Evolutionary conservation across 495 filamentous ascomycete genomes (phyloP), one percentile per base, ranked within the genome.

Genomic region (Penicillium canescens): DNA sequence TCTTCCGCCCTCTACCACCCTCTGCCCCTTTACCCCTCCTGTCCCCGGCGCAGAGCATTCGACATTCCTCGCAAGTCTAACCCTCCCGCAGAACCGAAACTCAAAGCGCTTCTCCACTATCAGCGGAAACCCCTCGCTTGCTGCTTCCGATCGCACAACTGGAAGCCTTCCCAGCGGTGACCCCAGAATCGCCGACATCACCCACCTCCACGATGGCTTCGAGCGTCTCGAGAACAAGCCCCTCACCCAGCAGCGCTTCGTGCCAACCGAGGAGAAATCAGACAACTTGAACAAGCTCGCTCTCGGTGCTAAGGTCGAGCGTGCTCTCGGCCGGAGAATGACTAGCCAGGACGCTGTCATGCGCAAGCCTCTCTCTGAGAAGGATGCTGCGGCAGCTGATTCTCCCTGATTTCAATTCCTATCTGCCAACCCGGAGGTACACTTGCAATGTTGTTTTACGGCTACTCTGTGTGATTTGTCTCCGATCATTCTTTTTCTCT

Each of bases 211-310:
- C 57, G 86, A 89, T 51, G 87, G 89, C 37, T 80, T 98, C 43
- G 86, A 92, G 52, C 91, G 94, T 55, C 84, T 98, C 60, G 91
- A 97, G 68, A 93, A 96, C 79, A 91, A 90, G 68, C 89, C 86
- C 24, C 83, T 97, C 28, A 74, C 81, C 55, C 79, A 85, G 54
- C 94, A 98, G 75, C 88, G 94, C 54, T 96, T 96, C 65, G 81
- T 86, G 42, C 85, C 91, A 20, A 89, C 78, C 53, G 78, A 83
- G 35, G 85, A 96, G 72, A 96, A 98, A 80, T 85, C 78, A 44
- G 90, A 89, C 56, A 88, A 89, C 68, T 71, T 96, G 63, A 89
- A 86, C 72, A 96, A 96, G 73, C 77, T 98, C 51, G 93, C 93
- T 26, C 80, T 98, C 38, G 88, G 92, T 40, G 93, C 94, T 36